A percentile compares a stretch with the other conserved stretches of the same genome.
phyloP scores from a whole-genome alignment of 768 basidiomycete species.

The Tephrocybe sp. region DNA sequence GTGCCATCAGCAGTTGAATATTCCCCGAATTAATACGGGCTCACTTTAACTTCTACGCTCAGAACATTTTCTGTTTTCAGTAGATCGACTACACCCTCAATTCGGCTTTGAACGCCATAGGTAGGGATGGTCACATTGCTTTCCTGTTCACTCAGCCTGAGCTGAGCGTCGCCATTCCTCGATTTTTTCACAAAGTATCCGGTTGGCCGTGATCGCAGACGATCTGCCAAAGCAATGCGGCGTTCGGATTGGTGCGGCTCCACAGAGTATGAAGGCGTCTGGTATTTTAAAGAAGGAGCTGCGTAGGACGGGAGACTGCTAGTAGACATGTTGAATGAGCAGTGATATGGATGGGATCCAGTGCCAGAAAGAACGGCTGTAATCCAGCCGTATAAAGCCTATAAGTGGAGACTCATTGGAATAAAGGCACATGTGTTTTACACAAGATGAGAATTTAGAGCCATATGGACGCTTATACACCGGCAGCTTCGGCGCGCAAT shows the following conservation, averaged over 20 bases:
- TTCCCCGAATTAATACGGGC: no score
- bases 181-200: conserved; percentile 61
- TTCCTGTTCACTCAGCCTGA: conserved; percentile 56
- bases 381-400: conserved; percentile 1
- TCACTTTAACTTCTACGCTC: conserved; percentile 65
- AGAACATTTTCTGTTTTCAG: conserved; percentile 54
- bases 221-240: conserved; percentile 46
- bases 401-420: not conserved
- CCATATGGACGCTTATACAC: conserved; percentile 15
- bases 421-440: conserved; percentile 13
- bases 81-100: conserved; percentile 59
- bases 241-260: conserved; percentile 56
- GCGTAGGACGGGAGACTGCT: conserved; percentile 52
- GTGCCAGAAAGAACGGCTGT: not conserved
- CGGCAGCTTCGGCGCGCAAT: conserved; percentile 4
- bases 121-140: conserved; percentile 50
- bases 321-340: conserved; percentile 46
- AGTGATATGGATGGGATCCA: conserved; percentile 4
- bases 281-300: conserved; percentile 31
- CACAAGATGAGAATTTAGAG: conserved; percentile 18
- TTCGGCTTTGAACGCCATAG: conserved; percentile 50
- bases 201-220: conserved; percentile 36
- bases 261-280: conserved; percentile 51
- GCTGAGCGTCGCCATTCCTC: conserved; percentile 48
- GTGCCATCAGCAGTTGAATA: not conserved